Evolutionary conservation across 1,284 basidiomycete genomes (phyloP).

Genomic region (Ustilago cynodontis): DNA sequence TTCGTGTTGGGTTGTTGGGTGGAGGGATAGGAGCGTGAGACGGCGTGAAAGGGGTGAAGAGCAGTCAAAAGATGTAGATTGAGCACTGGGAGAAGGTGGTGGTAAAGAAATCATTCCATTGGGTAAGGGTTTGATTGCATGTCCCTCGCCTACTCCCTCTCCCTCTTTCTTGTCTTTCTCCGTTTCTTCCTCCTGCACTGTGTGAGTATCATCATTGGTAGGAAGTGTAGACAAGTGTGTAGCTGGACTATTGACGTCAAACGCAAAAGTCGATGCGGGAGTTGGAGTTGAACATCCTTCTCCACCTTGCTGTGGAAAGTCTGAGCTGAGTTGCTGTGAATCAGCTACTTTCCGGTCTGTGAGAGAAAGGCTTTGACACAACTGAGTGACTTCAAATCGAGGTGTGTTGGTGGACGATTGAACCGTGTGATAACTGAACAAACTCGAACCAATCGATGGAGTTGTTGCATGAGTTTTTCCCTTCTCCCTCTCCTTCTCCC

Average conservation of each 20-base stretch:
- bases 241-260: not conserved
- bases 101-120: constrained; percentile 11
- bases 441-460: constrained; percentile 10
- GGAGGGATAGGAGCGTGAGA: not conserved
- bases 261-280: not conserved
- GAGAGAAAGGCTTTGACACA: not conserved
- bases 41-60: not conserved
- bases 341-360: not conserved
- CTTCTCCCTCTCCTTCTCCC: not conserved
- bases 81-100: not conserved
- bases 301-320: not conserved
- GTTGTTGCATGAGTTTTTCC: not conserved
- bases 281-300: not conserved
- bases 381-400: not conserved
- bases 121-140: constrained; percentile 17
- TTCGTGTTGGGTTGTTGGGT: too few species aligned
- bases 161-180: not conserved
- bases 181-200: too few species aligned
- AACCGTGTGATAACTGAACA: constrained; percentile 14
- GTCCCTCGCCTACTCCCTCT: not conserved
- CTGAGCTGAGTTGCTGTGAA: too few species aligned
- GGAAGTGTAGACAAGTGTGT: not conserved
- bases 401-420: not conserved
- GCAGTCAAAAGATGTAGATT: not conserved
- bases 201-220: not conserved